These are phyloP conservation scores for Sonneratia alba DNA, from an alignment of 345 rosid genomes.

Conservation along the genomic window DNA sequence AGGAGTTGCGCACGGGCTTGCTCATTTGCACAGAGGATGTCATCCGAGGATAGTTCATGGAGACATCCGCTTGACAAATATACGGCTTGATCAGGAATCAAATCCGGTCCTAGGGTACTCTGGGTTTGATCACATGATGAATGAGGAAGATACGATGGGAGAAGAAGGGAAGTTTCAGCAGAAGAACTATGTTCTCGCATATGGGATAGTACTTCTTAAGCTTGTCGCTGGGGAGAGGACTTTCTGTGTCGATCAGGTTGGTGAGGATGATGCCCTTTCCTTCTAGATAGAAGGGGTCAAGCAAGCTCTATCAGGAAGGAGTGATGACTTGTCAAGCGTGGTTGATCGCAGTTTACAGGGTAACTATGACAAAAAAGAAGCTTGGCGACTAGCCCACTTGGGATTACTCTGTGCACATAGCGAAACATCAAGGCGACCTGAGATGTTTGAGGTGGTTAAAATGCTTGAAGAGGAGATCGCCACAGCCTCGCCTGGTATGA, in stretches of 20 bases:
- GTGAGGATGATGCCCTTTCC: neutral
- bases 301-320: neutral
- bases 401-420: neutral
- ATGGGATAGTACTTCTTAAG: neutral
- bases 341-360: slow-evolving; percentile 8
- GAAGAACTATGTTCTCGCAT: neutral
- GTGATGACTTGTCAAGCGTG: neutral
- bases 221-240: neutral
- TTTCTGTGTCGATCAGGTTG: neutral
- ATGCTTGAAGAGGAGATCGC: neutral
- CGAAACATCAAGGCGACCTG: slow-evolving; percentile 3
- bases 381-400: neutral
- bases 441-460: slow-evolving; percentile 6
- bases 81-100: neutral
- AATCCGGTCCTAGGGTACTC: neutral
- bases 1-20: slow-evolving; percentile 4
- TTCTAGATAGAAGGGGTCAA: neutral
- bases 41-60: neutral
- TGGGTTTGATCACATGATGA: neutral
- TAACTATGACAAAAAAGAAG: slow-evolving; percentile 3
- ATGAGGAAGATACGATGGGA: neutral
- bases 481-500: neutral
- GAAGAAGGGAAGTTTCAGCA: neutral
- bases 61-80: neutral
- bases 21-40: slow-evolving; percentile 1